These are phyloP conservation scores for Debaryomyces psychrophilus DNA, from an alignment of 1,139 yeast genomes.

Conservation along the genomic window DNA sequence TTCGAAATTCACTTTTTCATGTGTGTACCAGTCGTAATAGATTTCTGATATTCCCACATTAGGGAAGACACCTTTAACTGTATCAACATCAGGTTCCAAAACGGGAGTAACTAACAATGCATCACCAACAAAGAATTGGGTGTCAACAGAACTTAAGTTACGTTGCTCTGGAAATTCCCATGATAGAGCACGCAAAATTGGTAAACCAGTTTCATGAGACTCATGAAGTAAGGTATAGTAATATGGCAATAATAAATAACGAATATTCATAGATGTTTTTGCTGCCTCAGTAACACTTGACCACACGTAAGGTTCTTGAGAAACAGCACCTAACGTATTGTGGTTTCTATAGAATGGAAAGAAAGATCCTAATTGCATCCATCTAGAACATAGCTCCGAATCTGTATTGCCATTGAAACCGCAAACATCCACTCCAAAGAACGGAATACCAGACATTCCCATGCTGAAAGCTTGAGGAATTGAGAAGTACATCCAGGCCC, in stretches of 20 bases:
- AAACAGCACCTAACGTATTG: conserved; percentile 23
- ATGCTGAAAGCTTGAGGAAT: conserved; percentile 27
- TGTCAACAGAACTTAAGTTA: conserved; percentile 21
- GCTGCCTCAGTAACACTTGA: conserved; percentile 23
- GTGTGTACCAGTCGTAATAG: conserved; percentile 40
- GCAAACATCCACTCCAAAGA: conserved; percentile 29
- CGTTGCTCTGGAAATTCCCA: conserved; percentile 26
- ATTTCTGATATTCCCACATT: conserved; percentile 22
- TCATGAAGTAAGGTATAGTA: conserved; percentile 26
- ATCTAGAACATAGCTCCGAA: conserved; percentile 27
- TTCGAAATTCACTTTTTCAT: conserved; percentile 22
- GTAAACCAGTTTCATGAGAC: conserved; percentile 26
- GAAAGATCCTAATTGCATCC: conserved; percentile 30
- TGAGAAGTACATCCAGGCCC: conserved; percentile 24
- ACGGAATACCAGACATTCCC: conserved; percentile 27
- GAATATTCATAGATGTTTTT: conserved; percentile 22
- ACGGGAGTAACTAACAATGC: conserved; percentile 29
- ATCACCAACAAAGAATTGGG: conserved; percentile 28
- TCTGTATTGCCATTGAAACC: conserved; percentile 29
- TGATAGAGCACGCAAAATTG: conserved; percentile 24
- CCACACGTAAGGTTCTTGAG: conserved; percentile 30
- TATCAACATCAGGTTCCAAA: conserved; percentile 24
- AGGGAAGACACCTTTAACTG: conserved; percentile 31
- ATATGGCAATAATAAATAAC: conserved; percentile 27
- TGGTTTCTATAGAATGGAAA: conserved; percentile 30